phyloP scores from a whole-genome alignment of 352 stramenopile genomes.

The Phytophthora cactorum region DNA sequence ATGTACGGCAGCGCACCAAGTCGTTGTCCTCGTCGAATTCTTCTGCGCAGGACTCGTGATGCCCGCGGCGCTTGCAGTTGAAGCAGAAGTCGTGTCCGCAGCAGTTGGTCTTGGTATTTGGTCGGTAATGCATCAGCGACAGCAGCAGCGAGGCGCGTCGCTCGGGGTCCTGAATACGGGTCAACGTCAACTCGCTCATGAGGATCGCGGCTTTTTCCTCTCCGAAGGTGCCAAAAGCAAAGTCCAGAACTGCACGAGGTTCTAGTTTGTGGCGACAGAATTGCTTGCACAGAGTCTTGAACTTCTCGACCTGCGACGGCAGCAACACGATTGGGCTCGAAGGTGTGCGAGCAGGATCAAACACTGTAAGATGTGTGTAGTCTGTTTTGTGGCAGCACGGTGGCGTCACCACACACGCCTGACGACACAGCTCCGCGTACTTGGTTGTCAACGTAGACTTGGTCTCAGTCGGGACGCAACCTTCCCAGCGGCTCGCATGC shows the following conservation, averaged over 20 bases:
- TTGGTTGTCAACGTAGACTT: neutral
- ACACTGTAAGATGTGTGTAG: conserved; percentile 46
- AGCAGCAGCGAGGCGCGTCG: conserved; percentile 49
- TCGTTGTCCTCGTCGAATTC: conserved; percentile 31
- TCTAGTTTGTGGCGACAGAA: conserved; percentile 35
- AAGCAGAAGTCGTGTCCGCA: conserved; percentile 56
- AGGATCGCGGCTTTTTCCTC: conserved; percentile 16
- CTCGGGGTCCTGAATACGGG: conserved; percentile 44
- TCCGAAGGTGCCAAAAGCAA: conserved; percentile 25
- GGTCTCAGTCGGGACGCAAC: neutral
- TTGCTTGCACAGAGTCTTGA: conserved; percentile 18
- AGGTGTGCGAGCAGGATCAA: neutral
- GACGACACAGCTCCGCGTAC: conserved; percentile 31
- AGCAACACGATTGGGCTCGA: conserved; percentile 6
- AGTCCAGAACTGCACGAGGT: conserved; percentile 27
- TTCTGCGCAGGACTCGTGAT: conserved; percentile 38
- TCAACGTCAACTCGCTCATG: conserved; percentile 23
- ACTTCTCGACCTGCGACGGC: conserved; percentile 19
- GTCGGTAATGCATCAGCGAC: conserved; percentile 38
- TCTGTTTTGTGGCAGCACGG: conserved; percentile 41
- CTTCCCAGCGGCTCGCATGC: conserved; percentile 27
- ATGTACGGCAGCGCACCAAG: conserved; percentile 51
- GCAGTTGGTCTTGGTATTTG: conserved; percentile 42
- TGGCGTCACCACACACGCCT: conserved; percentile 30
- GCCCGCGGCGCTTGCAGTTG: conserved; percentile 50